Evolutionary conservation across 768 basidiomycete genomes (phyloP), one percentile per base, ranked within the genome.

Genomic region (Grammothele lineata): DNA sequence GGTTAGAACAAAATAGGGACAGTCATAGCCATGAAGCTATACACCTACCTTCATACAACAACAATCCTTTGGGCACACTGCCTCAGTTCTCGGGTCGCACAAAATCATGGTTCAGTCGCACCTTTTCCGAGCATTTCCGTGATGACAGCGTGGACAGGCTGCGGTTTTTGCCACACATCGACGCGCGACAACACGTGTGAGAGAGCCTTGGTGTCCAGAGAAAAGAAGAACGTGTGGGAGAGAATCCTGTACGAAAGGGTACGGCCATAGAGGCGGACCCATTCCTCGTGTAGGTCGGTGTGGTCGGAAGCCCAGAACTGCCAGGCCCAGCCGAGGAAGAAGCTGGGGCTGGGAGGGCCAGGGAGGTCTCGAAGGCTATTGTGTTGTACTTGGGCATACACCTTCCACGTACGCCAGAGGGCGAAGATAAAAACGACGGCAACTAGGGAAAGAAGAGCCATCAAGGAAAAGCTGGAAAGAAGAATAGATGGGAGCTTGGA

Each of bases 161-260:
- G 66, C 0, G 83, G 72, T 54, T 87, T 88, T 49, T 78, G 76
- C 50, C 81, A 87, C 30, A 70, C 65, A 26, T 74, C 62, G 23
- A 66, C 66, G 45, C 83, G 78, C 50, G 72, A 70, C 11, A 90
- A 67, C 42, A 92, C 68, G 54, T 89, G 80, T 37, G 73, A 72
- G 27, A 89, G 35, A 0, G 85, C 87, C 34, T 77, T 76, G 0
- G 76, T 66, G 56, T 89, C 87, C 47, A 70, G 62, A 3, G 54
- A 51, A 46, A 46, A 51, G 5, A 55, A 34, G 19, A 27, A 37
- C 8, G n/a, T 17, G 24, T 48, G 14, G 24, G 34, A 25, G 19
- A 48, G 19, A 15, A 46, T n/a, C n/a, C n/a, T 30, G 37, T 46
- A 46, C 5, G 27, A 21, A 4, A 46, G 22, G 5, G 45, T 46